phyloP scores from a whole-genome alignment of 2,329 filamentous ascomycete species.

The Hypomyces perniciosus region DNA sequence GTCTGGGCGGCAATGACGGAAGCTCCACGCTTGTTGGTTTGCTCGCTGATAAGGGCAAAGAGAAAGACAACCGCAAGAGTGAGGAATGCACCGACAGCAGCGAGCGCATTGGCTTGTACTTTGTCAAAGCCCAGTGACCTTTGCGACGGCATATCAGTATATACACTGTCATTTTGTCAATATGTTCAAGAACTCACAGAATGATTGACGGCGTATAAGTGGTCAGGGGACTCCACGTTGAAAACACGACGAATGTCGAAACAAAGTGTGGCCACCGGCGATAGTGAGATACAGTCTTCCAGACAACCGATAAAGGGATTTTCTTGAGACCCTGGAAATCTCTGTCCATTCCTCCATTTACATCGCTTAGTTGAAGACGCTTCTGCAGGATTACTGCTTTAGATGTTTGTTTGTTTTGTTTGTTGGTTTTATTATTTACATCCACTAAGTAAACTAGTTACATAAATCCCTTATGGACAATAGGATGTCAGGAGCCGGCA shows the following conservation, averaged over 20 bases:
- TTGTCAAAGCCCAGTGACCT: conserved; percentile 40
- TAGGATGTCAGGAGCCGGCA: too few relatives aligned
- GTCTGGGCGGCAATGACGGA: conserved; percentile 38
- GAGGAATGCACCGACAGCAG: conserved; percentile 36
- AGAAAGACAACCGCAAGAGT: conserved; percentile 42
- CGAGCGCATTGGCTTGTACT: conserved; percentile 41
- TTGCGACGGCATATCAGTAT: neutral
- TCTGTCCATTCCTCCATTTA: conserved; percentile 5
- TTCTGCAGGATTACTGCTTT: neutral
- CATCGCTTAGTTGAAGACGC: neutral
- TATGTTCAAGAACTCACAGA: conserved; percentile 21
- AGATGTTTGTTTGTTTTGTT: too few relatives aligned
- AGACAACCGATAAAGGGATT: conserved; percentile 34
- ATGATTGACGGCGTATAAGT: conserved; percentile 46
- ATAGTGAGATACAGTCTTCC: conserved; percentile 39
- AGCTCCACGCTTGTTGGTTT: conserved; percentile 36
- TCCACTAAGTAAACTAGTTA: too few relatives aligned
- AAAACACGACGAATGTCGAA: conserved; percentile 44
- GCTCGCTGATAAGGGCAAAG: conserved; percentile 44
- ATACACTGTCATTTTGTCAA: neutral
- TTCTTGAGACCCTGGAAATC: conserved; percentile 26
- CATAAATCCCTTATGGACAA: too few relatives aligned
- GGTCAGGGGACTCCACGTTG: conserved; percentile 46
- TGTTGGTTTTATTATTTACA: too few relatives aligned
- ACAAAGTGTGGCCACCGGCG: conserved; percentile 44